Evolutionary conservation across 164 flowering plant species (phyloP), one percentile per base, ranked within the genome.

Genomic region (Umbellularia californica): DNA sequence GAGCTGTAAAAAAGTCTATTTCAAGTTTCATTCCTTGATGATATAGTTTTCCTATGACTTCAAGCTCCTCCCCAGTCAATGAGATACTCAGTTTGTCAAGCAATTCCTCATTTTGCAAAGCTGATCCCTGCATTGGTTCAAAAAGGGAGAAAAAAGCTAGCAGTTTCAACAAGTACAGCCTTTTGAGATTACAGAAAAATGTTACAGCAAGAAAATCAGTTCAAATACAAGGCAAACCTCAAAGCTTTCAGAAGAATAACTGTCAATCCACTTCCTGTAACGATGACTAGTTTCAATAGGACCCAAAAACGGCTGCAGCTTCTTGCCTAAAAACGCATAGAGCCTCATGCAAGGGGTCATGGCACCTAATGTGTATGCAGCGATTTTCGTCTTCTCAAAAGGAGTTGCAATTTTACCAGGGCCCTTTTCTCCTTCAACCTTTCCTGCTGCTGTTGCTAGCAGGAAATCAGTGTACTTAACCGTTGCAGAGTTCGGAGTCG

Each of bases 391-490:
- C 82, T 86, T 93, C 75, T 95, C 98, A 86, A 95, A 95, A 58
- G 99, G 99, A 70, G 98, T 95, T 14, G 91, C 93, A 80, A 92
- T 93, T 84, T 86, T 91, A 78, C 86, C 92, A 70, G 83, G 92
- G 75, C 85, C 95, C 85, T 91, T 92, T 58, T 85, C 83, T 78
- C 93, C 99, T 81, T 92, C 98, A 71, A 92, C 84, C 82, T 92
- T 93, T 72, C 99, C 99, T 63, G 98, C 88, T n/a, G 99, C 99
- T 71, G 99, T 95, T 70, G 99, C 95, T 78, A 91, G 73, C 82
- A 95, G 79, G 81, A 93, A 95, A 22, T 91, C 92, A 30, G 90
- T 91, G 83, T 93, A 92, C 78, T 84, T 91, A 15, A 73, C 65
- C 22, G 97, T 89, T 74, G 95, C 93, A 60, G 92, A 72, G 72